These are phyloP conservation scores for Gonium pectorale DNA, from an alignment of 139 green algal species.

Conservation along the genomic window DNA sequence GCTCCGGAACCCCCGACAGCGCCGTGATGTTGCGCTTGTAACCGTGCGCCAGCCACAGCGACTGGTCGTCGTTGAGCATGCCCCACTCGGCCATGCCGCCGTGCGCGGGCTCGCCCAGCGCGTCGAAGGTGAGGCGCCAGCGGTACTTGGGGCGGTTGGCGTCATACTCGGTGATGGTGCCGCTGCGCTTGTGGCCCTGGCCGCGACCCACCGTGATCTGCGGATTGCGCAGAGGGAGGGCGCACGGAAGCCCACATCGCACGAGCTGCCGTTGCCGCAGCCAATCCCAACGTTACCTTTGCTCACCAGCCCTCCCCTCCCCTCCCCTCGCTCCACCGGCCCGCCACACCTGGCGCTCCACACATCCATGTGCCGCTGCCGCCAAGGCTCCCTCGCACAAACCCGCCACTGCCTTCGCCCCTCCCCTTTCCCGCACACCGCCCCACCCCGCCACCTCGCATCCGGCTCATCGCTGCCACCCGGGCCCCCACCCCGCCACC, in stretches of 20 bases:
- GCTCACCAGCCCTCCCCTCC: background rate
- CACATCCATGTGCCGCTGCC: too few relatives aligned
- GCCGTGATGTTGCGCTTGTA: slow-evolving; percentile 44
- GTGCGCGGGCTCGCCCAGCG: slow-evolving; percentile 27
- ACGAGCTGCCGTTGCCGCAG: too few relatives aligned
- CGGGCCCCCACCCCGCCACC: too few relatives aligned
- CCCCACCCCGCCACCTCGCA: too few relatives aligned
- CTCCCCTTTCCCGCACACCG: too few relatives aligned
- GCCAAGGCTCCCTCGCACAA: too few relatives aligned
- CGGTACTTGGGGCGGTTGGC: slow-evolving; percentile 42
- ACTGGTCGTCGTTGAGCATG: slow-evolving; percentile 32
- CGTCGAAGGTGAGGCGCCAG: slow-evolving; percentile 37
- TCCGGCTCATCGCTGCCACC: too few relatives aligned
- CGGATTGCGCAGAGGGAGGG: background rate
- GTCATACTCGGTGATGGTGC: slow-evolving; percentile 43
- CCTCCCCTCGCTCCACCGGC: background rate
- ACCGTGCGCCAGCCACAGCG: slow-evolving; percentile 40
- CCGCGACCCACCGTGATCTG: slow-evolving; percentile 39
- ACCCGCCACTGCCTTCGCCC: too few relatives aligned
- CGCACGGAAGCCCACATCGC: too few relatives aligned
- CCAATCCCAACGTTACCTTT: background rate
- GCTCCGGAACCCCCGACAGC: slow-evolving; percentile 28
- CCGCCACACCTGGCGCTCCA: background rate
- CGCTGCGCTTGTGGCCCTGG: slow-evolving; percentile 27
- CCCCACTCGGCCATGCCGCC: slow-evolving; percentile 37